Evolutionary conservation across 1,284 basidiomycete genomes (phyloP), one percentile per base, ranked within the genome.

Genomic region (Afroboletus lepidellus): DNA sequence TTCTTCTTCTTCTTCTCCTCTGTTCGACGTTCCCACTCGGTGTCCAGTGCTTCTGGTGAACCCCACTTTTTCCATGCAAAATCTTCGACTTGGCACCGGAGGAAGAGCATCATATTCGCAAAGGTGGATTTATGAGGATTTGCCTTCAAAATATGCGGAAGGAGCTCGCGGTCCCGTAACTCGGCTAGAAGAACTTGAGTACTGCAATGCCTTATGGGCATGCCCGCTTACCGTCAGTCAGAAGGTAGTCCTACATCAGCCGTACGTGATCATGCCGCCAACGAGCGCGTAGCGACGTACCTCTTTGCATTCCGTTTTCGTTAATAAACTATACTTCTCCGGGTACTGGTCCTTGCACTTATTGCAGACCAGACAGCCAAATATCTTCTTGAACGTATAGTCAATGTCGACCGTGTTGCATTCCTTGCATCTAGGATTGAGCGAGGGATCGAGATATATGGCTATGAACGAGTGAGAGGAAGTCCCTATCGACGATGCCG

Each of bases 1-100:
- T 94, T 90, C 73, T 94, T 92, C 60, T 87, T 87, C 64, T 90
- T 92, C 78, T 96, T 97, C 63, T 92, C 89, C 16, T 79, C 77
- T 53, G 82, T 80, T 45, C 96, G 81, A 33, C 82, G 76, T 60
- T 90, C 86, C 70, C 87, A 99, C 67, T 99, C 97, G 15, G 78
- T 80, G 63, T 99, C 97, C 36, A 99, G 72, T 1, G 85, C 93
- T 65, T 96, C 92, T 11, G 92, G 81, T 0, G 93, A 93, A 0
- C 93, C 94, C 97, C 97, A 99, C 72, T 98, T 99, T 62, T 90
- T 87, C 85, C 92, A 98, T 3, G 97, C 96, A 68, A 96, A 98
- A 24, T 87, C 88, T 70, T 99, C 97, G 3, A 99, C 94, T 72
- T 98, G 95, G 62, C 78, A 87, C 23, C 97, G 85, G 8, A 98